Evolutionary conservation across 345 rosid species (phyloP), one percentile per base, ranked within the genome.

Genomic region (Schrenkiella parvula): DNA sequence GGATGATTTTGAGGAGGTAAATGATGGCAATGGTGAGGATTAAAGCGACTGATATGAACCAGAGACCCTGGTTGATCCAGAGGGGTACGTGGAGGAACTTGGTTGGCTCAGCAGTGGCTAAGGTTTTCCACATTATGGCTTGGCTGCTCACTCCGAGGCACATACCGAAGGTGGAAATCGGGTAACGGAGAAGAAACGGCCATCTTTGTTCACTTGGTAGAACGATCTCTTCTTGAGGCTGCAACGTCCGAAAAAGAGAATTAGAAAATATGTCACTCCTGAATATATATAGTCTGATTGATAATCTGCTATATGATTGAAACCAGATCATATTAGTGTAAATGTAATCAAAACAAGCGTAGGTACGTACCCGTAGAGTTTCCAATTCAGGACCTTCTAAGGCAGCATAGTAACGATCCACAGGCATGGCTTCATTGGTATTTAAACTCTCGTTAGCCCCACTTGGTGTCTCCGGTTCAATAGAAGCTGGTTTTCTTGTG

Each of bases 91-190:
- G 87, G 47, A 90, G 89, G 78, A 88, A 90, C 56, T 80, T 78
- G 52, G 87, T 84, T 68, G 95, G 83, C 35, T 35, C 35, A 1
- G 92, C 80, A 15, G 86, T 83, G 5, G 97, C 87, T 54, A 88
- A 54, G 13, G 89, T 73, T 63, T 88, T 88, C 95, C 95, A 90
- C 86, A 90, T 61, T 69, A 90, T 85, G 29, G 95, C 92, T 81
- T 90, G 97, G 79, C 97, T 90, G 76, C 92, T 82, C 6, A 85
- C 86, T 32, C 97, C 97, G 6, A 90, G 93, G 72, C 97, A 90
- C 75, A 90, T 84, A 83, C 97, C 97, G 12, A 87, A 90, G 21
- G 97, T 80, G 15, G 97, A 85, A 57, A 90, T 56, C 0, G 92
- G 88, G 73, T 19, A 90, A 17, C 93, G 84, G 4, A 90, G 87